Base-by-base conservation (phyloP, 805 yeast genomes). In the Metschnikowia bowlesiae region DNA sequence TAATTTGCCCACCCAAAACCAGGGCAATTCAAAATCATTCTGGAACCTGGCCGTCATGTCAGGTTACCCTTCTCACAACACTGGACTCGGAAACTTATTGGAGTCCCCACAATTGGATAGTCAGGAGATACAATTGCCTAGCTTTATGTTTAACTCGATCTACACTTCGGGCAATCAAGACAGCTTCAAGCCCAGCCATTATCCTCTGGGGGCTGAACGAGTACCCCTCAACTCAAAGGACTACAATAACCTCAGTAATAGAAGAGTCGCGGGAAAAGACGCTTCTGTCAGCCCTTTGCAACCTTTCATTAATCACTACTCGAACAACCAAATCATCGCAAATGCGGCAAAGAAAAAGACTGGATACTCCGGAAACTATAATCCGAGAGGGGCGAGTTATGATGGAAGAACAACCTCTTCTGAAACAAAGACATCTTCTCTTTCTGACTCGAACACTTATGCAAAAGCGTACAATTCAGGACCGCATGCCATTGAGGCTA, bases 291-390 rank as follows among this genome's bases (percentile, higher is more conserved):
- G 14, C 28, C 30, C 53, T 6, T 51, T 26, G 28, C 53, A 50
- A 34, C 39, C 39, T n/a, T 44, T 35, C 33, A 36, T 36, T n/a
- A 44, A 29, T n/a, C 39, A 33, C 26, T 53, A 44, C 10, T 40
- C 47, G n/a, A 40, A 42, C 26, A 41, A 40, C 16, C 53, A 50
- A 8, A 43, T 48, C 1, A 34, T 48, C 38, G 45, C 52, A 34
- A 50, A 39, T 26, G 40, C 51, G 28, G 33, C 29, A 14, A 44
- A 50, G 37, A 47, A 45, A 34, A 50, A 56, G 33, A 44, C 52
- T 41, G 48, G 46, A 34, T 33, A 53, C 42, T 50, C 60, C 7
- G 59, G 67, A 61, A 67, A 62, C 48, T 57, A 62, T 34, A 63
- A 65, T 51, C 67, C 70, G 1, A 52, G 48, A 22, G 49, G 46